phyloP scores from a whole-genome alignment of 139 green algal genomes.

The Chlorella sp. region DNA sequence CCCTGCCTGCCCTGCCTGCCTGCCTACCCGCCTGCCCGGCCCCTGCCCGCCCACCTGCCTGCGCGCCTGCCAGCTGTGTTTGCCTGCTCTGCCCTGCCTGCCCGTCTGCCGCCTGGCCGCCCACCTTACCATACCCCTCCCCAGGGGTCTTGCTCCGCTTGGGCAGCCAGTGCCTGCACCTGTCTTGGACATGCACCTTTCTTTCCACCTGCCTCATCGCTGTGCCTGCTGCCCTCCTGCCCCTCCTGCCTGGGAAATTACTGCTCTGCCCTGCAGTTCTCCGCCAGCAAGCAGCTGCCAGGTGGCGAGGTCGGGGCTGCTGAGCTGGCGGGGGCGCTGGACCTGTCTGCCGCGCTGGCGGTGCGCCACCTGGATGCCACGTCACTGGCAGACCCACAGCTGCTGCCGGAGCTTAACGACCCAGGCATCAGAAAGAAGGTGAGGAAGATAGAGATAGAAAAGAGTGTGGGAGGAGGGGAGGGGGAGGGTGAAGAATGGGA shows the following conservation, averaged over 20 bases:
- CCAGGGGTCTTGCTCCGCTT: no score
- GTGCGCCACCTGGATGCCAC: slow-evolving; percentile 4
- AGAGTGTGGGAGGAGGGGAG: no score
- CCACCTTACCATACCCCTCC: neutral
- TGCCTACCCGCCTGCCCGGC: no score
- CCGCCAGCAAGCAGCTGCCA: slow-evolving; percentile 17
- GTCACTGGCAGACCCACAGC: neutral
- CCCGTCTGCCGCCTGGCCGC: neutral
- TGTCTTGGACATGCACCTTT: neutral
- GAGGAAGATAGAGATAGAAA: no score
- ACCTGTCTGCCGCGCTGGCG: neutral
- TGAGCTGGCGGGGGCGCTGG: neutral
- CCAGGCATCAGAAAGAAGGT: no score
- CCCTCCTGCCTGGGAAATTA: no score
- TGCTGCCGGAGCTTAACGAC: neutral
- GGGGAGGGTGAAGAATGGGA: no score
- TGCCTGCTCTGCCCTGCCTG: neutral
- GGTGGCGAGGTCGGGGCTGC: neutral
- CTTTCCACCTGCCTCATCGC: neutral
- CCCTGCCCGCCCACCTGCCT: no score
- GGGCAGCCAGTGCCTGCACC: neutral
- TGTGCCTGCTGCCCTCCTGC: neutral
- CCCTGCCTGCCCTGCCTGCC: neutral
- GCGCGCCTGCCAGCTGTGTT: no score
- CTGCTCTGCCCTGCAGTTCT: slow-evolving; percentile 16